Base-by-base conservation (phyloP, 371 early-diverging fungal species). In the Chytridium lagenaria region DNA sequence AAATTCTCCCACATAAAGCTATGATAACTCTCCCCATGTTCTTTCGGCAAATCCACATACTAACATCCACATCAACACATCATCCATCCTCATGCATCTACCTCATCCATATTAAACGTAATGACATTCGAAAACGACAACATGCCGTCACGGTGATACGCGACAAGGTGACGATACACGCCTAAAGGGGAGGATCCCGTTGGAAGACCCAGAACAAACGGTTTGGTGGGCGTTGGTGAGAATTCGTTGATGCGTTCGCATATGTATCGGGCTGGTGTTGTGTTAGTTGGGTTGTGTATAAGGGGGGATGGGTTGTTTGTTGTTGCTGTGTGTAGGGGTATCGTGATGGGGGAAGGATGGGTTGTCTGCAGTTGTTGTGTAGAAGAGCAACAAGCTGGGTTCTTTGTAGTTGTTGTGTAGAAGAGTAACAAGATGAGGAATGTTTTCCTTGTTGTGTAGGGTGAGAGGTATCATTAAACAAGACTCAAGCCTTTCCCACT, bases 1-100 rank as follows among this genome's bases (percentile, higher is more conserved):
- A 94, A 83, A 68, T 94, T 83, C 67, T 85, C 91, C 88, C 90
- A 92, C 95, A 94, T 94, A 80, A 93, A 94, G 2, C 92, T 90
- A 82, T 93, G 92, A 83, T 94, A 94, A 51, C 91, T 90, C 79
- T 94, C 92, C 28, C 91, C 91, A 74, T 93, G 94, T 67, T 92
- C 88, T 68, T 87, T 80, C 31, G 44, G 51, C 31, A 51, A 55
- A 44, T 72, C 64, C 16, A 74, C 40, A 50, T 85, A 69, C 55
- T 74, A 57, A 33, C 61, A 70, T 52, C 44, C 31, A 19, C 22
- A 28, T 5, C n/a, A 50, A 67, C 52, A 23, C 55, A 52, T 65
- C 59, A 59, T 10, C 33, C 31, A 69, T 28, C 22, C 23, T 23
- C n/a, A 67, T 10, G 15, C 26, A 16, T n/a, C 16, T 15, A 36